Percentiles rank a stretch among this genome's conserved stretches.
Evolutionary conservation across 2,329 filamentous ascomycete species (phyloP).

Genomic region (Shiraia bambusicola): DNA sequence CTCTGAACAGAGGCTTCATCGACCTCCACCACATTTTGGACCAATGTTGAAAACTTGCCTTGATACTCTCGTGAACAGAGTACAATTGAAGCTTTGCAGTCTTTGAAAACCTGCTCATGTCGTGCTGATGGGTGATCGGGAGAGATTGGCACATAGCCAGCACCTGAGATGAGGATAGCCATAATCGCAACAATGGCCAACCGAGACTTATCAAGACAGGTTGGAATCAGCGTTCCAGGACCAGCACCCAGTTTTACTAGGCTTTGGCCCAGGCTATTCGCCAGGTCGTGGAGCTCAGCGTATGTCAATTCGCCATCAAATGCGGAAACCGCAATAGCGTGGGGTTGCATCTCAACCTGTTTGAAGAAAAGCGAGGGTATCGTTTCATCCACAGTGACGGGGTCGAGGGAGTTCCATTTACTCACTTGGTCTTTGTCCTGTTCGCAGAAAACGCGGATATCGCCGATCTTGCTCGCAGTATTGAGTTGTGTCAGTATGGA

Average conservation of each 20-base stretch:
- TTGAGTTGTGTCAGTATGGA: conserved; percentile 31
- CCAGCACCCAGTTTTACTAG: conserved; percentile 36
- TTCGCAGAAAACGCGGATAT: conserved; percentile 30
- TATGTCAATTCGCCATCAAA: conserved; percentile 38
- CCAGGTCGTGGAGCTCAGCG: conserved; percentile 22
- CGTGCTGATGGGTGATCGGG: conserved; percentile 30
- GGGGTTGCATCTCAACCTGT: conserved; percentile 19
- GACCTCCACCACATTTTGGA: conserved; percentile 21
- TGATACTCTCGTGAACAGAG: conserved; percentile 31
- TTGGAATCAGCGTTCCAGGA: conserved; percentile 36
- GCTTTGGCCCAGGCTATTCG: conserved; percentile 29
- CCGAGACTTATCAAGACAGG: conserved; percentile 41
- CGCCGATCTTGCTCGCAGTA: conserved; percentile 19
- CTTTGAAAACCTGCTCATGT: conserved; percentile 30
- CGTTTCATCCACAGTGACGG: conserved; percentile 24
- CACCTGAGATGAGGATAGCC: conserved; percentile 40
- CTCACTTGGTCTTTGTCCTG: conserved; percentile 28
- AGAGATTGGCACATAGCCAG: conserved; percentile 34
- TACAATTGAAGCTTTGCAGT: conserved; percentile 31
- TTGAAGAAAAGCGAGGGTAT: conserved; percentile 29
- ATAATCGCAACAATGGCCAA: conserved; percentile 43
- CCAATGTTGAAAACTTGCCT: conserved; percentile 16
- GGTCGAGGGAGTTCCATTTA: conserved; percentile 27
- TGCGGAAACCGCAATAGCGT: conserved; percentile 27
- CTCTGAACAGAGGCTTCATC: conserved; percentile 18